Conservation (phyloP, 1,139 yeast species). For the Geotrichum candidum region DNA sequence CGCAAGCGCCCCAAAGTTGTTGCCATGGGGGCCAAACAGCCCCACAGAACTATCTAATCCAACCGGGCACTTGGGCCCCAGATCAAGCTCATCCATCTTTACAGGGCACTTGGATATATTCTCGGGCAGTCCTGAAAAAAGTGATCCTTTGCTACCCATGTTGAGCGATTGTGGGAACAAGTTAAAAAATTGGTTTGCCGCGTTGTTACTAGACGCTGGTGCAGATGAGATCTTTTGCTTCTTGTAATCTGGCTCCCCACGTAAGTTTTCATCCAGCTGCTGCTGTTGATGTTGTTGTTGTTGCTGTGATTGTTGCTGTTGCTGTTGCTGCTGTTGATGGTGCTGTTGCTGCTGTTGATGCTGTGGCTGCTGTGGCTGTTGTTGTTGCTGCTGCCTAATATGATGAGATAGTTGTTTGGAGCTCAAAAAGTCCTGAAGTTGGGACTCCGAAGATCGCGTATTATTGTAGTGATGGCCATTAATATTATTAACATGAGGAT, state of each 20-base stretch:
- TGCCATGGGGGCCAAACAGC: slow-evolving; percentile 10
- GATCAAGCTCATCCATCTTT: slow-evolving; percentile 8
- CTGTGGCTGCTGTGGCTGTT: background rate
- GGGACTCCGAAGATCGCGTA: background rate
- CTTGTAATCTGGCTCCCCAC: slow-evolving; percentile 10
- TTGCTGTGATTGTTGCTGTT: background rate
- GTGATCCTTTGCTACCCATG: background rate
- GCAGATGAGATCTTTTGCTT: background rate
- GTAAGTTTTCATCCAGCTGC: background rate
- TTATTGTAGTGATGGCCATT: background rate
- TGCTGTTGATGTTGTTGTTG: background rate
- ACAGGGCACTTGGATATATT: slow-evolving; percentile 12
- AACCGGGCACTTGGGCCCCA: slow-evolving; percentile 12
- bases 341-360: background rate
- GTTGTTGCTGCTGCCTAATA: background rate
- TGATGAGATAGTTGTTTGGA: background rate
- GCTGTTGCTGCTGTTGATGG: background rate
- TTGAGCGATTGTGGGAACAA: slow-evolving; percentile 8
- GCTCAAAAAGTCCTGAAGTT: background rate
- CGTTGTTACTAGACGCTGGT: background rate
- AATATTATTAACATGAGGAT: background rate
- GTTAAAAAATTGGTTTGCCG: slow-evolving; percentile 2
- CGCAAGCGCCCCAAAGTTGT: slow-evolving; percentile 7
- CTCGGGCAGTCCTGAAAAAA: slow-evolving; percentile 5
- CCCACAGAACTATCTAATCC: slow-evolving; percentile 6